Conservation (phyloP, 345 rosid genomes). For the Hevea brasiliensis region DNA sequence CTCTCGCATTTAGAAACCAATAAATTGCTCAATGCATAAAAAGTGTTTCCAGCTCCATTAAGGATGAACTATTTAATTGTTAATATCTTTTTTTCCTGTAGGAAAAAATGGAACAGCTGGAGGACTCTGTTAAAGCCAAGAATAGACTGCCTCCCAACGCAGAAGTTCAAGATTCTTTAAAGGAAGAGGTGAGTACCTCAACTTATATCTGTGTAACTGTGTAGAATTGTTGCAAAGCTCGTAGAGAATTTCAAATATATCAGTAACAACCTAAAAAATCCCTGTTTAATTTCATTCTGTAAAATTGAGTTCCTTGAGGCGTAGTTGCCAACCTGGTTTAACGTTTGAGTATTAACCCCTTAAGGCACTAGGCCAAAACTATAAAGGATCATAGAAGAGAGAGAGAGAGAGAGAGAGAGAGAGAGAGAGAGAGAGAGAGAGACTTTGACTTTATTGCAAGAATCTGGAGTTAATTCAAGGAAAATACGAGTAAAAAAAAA, state of each 20-base stretch:
- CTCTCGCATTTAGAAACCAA: too few relatives aligned
- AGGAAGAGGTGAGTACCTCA: conserved; percentile 53
- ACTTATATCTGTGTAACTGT: not conserved
- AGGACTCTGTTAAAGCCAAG: conserved; percentile 33
- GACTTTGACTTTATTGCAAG: not conserved
- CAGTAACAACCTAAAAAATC: not conserved
- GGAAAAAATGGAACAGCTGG: conserved; percentile 46
- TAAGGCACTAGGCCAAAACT: too few relatives aligned
- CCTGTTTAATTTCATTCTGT: not conserved
- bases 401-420: too few relatives aligned
- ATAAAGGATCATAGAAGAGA: too few relatives aligned
- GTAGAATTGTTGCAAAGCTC: not conserved
- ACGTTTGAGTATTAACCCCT: too few relatives aligned
- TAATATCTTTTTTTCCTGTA: conserved; percentile 16
- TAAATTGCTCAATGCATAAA: too few relatives aligned
- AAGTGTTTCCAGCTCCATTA: not conserved
- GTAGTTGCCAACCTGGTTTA: too few relatives aligned
- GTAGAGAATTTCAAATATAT: not conserved
- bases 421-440: too few relatives aligned
- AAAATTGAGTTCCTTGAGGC: not conserved
- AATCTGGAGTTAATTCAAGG: too few relatives aligned
- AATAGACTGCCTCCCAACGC: conserved; percentile 23
- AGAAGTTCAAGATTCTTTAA: conserved; percentile 36
- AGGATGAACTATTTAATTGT: conserved; percentile 5
- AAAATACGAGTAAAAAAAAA: not conserved